Conservation (phyloP, 2,329 filamentous ascomycete species). For the Didymosphaeria variabile region DNA sequence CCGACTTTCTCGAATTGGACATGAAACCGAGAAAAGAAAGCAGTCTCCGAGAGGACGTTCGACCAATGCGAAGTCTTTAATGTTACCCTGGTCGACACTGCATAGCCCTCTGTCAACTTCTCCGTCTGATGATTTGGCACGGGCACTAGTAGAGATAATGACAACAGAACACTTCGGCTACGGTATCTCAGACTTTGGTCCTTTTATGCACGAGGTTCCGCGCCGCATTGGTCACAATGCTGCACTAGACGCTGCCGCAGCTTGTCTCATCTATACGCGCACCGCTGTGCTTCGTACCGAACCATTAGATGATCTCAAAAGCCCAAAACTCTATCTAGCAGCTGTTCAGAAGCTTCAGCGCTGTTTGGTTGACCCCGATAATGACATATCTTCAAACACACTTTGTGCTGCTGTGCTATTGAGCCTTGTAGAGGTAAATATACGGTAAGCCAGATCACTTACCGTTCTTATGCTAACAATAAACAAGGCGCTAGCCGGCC, state of each 20-base stretch:
- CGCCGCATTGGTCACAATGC: conserved; percentile 41
- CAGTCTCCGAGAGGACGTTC: conserved; percentile 17
- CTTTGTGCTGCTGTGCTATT: conserved; percentile 45
- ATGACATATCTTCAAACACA: conserved; percentile 45
- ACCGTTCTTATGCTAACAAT: not conserved
- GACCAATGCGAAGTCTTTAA: conserved; percentile 24
- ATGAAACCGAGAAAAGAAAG: conserved; percentile 12
- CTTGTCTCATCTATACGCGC: conserved; percentile 41
- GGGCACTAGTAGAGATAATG: conserved; percentile 37
- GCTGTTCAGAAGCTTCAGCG: conserved; percentile 41
- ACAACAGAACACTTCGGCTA: conserved; percentile 39
- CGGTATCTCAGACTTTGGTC: conserved; percentile 42
- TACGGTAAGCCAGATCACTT: not conserved
- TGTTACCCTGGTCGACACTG: conserved; percentile 22
- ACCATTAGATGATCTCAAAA: conserved; percentile 33
- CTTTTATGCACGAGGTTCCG: conserved; percentile 43
- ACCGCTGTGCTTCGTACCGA: conserved; percentile 37
- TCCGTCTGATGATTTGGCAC: conserved; percentile 37
- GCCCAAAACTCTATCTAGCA: conserved; percentile 38
- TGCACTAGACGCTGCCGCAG: conserved; percentile 43
- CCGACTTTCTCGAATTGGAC: conserved; percentile 29
- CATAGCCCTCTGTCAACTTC: conserved; percentile 36
- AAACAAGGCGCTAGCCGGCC: conserved; percentile 41
- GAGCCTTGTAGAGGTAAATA: conserved; percentile 42
- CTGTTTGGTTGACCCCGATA: conserved; percentile 37